Evolutionary conservation across 192 early-diverging fungal species (phyloP).

Genomic region (Kickxella alabastrina): DNA sequence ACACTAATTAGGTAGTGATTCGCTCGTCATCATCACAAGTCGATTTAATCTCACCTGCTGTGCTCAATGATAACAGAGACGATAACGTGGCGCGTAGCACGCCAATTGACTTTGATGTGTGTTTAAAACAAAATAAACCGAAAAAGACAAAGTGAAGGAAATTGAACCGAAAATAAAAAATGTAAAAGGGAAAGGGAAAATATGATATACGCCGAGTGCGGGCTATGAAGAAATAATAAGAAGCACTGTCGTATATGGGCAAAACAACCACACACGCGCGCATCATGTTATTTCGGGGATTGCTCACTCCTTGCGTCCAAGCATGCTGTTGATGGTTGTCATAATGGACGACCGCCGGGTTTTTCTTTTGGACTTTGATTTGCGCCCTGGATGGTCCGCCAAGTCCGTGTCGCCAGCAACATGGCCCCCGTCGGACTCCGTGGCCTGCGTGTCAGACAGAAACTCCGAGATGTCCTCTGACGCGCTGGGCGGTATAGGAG

Average conservation of each 20-base stretch:
- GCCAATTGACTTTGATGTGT: background rate
- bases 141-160: background rate
- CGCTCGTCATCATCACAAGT: background rate
- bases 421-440: background rate
- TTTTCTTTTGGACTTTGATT: conserved; percentile 25
- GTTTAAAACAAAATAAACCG: background rate
- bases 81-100: background rate
- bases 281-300: too few relatives aligned
- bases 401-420: conserved; percentile 26
- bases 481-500: conserved; percentile 8
- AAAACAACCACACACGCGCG: background rate
- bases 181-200: background rate
- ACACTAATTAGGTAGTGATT: background rate
- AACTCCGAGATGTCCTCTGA: too few relatives aligned
- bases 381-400: conserved; percentile 38
- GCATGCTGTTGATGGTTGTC: conserved; percentile 46
- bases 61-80: background rate
- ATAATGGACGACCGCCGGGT: conserved; percentile 46
- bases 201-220: too few relatives aligned
- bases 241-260: background rate
- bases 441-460: too few relatives aligned
- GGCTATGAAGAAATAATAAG: background rate
- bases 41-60: background rate
- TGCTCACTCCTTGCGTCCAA: conserved; percentile 48
- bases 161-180: background rate